Evolutionary conservation across 768 basidiomycete genomes (phyloP).

Genomic region (Suillus brevipes): DNA sequence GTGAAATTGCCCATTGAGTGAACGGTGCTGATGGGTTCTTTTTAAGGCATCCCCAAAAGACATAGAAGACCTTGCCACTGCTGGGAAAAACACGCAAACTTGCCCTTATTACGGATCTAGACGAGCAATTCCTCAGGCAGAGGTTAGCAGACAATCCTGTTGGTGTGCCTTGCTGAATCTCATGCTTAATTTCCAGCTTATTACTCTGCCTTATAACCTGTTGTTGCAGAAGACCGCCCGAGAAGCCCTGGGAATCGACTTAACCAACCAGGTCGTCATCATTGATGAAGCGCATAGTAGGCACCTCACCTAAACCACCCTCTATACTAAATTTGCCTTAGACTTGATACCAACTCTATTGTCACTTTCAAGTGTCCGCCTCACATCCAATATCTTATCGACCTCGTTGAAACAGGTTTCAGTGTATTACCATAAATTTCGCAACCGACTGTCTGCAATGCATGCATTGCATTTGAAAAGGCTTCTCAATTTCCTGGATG

Average conservation of each 20-base stretch:
- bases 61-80: constrained; percentile 84
- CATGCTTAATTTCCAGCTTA: constrained; percentile 50
- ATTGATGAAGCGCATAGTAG: constrained; percentile 97
- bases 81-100: constrained; percentile 65
- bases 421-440: constrained; percentile 76
- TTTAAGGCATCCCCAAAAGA: constrained; percentile 83
- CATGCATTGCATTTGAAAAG: constrained; percentile 84
- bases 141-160: constrained; percentile 48
- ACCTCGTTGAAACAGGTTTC: constrained; percentile 74
- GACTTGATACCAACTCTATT: constrained; percentile 90
- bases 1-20: not conserved
- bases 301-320: constrained; percentile 27
- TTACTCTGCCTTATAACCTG: constrained; percentile 94
- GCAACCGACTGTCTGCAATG: constrained; percentile 64
- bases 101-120: constrained; percentile 96
- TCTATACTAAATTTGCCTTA: constrained; percentile 29
- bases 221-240: constrained; percentile 80
- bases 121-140: constrained; percentile 84
- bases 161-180: not conserved
- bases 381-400: constrained; percentile 57
- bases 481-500: constrained; percentile 69
- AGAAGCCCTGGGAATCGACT: constrained; percentile 83
- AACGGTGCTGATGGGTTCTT: not conserved
- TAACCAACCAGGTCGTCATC: constrained; percentile 82
- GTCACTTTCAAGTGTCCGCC: constrained; percentile 72